Evolutionary conservation across 2,329 filamentous ascomycete genomes (phyloP).

Genomic region (Rhytidhysteron rufulum): DNA sequence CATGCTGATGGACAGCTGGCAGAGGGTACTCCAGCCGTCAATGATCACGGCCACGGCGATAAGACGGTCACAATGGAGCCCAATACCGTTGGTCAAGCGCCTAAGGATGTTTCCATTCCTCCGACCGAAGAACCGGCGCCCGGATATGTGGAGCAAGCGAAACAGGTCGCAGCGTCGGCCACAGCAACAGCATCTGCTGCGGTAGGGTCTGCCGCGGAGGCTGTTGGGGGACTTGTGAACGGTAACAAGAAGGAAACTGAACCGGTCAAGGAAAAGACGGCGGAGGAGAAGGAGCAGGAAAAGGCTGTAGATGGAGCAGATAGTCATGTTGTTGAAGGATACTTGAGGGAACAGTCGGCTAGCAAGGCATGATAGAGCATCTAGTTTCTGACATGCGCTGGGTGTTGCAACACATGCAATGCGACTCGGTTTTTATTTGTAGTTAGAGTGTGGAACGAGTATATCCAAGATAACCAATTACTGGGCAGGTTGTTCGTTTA

Average conservation of each 20-base stretch:
- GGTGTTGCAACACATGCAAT: too few species aligned
- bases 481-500: too few species aligned
- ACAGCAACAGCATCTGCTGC: conserved; percentile 23
- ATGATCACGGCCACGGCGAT: conserved; percentile 42
- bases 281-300: conserved; percentile 27
- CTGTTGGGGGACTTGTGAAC: conserved; percentile 21
- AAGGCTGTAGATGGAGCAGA: conserved; percentile 24
- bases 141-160: conserved; percentile 42
- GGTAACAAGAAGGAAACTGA: conserved; percentile 1
- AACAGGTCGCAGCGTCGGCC: conserved; percentile 31
- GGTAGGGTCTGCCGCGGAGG: conserved; percentile 28
- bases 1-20: conserved; percentile 42
- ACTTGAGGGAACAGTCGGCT: conserved; percentile 24
- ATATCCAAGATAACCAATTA: too few species aligned
- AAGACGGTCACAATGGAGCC: conserved; percentile 46
- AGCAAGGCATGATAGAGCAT: background rate
- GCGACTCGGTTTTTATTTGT: too few species aligned
- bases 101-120: conserved; percentile 42
- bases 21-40: conserved; percentile 41
- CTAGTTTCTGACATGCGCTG: too few species aligned
- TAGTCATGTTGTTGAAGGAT: conserved; percentile 27
- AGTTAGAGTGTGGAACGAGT: too few species aligned
- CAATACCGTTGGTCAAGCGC: conserved; percentile 46
- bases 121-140: conserved; percentile 30
- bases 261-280: conserved; percentile 20